These are phyloP conservation scores for Melaleuca alternifolia DNA, from an alignment of 345 rosid species.

Conservation along the genomic window DNA sequence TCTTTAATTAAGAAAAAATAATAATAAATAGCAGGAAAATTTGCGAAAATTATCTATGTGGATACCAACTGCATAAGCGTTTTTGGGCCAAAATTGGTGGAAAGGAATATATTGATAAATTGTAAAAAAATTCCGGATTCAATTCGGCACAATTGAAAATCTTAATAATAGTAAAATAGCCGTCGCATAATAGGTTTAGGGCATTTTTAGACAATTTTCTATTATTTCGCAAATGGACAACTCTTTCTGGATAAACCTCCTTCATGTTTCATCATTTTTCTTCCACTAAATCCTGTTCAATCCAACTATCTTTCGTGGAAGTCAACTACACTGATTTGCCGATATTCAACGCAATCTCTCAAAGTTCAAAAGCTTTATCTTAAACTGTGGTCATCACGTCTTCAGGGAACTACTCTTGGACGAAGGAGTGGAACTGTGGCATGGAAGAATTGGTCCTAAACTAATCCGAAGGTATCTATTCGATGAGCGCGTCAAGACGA, in stretches of 20 bases:
- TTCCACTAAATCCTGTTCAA: background rate
- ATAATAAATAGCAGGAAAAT: no score
- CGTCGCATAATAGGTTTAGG: no score
- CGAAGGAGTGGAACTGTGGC: background rate
- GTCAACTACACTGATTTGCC: background rate
- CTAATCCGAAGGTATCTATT: background rate
- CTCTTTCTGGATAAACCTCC: background rate
- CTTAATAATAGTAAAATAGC: no score
- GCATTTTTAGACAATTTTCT: no score
- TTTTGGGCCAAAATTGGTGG: no score
- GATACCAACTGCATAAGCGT: no score
- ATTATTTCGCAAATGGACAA: background rate
- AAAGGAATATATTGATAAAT: no score
- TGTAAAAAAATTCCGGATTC: no score
- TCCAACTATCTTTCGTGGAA: background rate
- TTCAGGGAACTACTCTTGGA: background rate
- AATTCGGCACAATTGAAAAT: no score
- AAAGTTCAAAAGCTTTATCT: background rate
- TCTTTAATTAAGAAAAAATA: no score
- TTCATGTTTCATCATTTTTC: background rate
- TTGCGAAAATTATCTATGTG: no score
- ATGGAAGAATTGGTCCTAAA: background rate
- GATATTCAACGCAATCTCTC: background rate
- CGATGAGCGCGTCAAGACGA: background rate
- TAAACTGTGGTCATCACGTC: background rate